These are phyloP conservation scores for Agaricales sp. DNA, from an alignment of 1,284 basidiomycete species.

Conservation along the genomic window DNA sequence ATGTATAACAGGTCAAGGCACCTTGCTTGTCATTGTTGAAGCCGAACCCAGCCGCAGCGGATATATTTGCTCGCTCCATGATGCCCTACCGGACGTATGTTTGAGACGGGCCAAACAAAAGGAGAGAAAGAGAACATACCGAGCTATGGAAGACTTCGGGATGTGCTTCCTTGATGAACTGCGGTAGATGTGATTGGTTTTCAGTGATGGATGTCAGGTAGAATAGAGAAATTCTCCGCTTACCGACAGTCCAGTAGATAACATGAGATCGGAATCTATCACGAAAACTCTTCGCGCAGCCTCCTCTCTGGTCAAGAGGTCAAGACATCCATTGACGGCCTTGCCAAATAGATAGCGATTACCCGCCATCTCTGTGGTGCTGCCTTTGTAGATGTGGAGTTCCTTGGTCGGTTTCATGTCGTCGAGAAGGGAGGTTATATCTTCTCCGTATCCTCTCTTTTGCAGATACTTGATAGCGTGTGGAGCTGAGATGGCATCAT, in stretches of 20 bases:
- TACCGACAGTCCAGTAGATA: constrained; percentile 75
- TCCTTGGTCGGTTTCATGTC: constrained; percentile 42
- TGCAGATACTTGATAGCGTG: constrained; percentile 65
- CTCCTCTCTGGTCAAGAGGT: constrained; percentile 55
- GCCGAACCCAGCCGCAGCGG: constrained; percentile 79
- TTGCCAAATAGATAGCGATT: constrained; percentile 79
- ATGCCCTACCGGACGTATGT: constrained; percentile 78
- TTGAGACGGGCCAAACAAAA: constrained; percentile 37
- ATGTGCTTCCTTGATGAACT: not conserved
- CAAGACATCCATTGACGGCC: constrained; percentile 68
- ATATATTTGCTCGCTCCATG: constrained; percentile 77
- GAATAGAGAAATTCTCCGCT: constrained; percentile 69
- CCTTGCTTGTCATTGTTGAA: constrained; percentile 50
- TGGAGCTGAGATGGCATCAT: constrained; percentile 77
- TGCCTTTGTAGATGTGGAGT: constrained; percentile 57
- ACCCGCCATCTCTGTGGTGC: constrained; percentile 63
- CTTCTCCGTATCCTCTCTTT: constrained; percentile 40
- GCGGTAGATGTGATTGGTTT: no score
- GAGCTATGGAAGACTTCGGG: not conserved
- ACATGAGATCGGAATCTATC: constrained; percentile 78
- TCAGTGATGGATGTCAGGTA: not conserved
- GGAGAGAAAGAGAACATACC: no score
- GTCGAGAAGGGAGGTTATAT: not conserved
- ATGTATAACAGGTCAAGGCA: no score
- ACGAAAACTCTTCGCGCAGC: constrained; percentile 74